phyloP scores from a whole-genome alignment of 257 asterid species.

The Paraleonurus japonicus region DNA sequence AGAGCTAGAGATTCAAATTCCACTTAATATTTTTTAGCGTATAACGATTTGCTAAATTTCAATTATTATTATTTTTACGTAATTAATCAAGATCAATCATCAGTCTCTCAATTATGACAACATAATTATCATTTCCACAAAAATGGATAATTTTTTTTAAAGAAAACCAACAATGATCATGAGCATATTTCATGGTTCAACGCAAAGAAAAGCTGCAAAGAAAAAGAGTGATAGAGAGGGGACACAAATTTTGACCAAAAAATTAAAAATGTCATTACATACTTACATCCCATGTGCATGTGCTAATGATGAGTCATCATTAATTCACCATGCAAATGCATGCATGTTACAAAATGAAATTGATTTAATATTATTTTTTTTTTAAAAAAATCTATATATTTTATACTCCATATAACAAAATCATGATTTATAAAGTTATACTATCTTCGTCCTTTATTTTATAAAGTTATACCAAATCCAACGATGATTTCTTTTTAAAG shows the following conservation, averaged over 20 bases:
- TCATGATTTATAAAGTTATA: too few species aligned
- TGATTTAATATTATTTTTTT: neutral
- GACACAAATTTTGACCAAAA: slow-evolving; percentile 33
- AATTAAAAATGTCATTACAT: slow-evolving; percentile 10
- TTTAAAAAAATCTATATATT: neutral
- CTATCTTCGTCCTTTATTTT: too few species aligned
- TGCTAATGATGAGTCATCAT: slow-evolving; percentile 12
- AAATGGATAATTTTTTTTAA: neutral
- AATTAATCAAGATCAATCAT: neutral
- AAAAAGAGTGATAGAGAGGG: slow-evolving; percentile 25
- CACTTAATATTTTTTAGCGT: neutral
- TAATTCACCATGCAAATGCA: slow-evolving; percentile 22
- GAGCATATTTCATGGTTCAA: slow-evolving; percentile 21
- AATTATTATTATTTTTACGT: neutral
- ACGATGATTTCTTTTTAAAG: too few species aligned
- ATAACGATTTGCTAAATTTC: neutral
- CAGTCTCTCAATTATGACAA: slow-evolving; percentile 9
- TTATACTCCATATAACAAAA: too few species aligned
- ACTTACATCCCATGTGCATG: slow-evolving; percentile 37
- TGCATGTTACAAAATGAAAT: slow-evolving; percentile 7
- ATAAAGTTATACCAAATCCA: too few species aligned
- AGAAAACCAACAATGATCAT: slow-evolving; percentile 3
- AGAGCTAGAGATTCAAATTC: neutral
- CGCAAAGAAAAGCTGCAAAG: slow-evolving; percentile 23
- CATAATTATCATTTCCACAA: neutral